Conservation (phyloP, 495 filamentous ascomycete species). For the Aspergillus leporis region DNA sequence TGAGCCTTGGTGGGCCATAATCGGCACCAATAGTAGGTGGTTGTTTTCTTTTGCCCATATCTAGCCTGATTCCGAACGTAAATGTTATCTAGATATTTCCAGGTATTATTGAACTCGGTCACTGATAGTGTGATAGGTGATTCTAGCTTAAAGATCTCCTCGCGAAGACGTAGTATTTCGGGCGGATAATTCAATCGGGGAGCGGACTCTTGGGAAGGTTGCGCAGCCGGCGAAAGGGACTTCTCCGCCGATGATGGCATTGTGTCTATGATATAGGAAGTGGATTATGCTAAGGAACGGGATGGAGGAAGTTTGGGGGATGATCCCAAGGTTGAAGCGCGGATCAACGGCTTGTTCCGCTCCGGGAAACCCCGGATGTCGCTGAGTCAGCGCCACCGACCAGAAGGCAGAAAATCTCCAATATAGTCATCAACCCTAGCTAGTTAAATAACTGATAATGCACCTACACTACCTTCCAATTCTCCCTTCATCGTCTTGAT, state of each 20-base stretch:
- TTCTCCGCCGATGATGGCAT: background rate
- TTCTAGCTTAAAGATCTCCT: background rate
- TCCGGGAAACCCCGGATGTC: background rate
- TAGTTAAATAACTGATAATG: too few species aligned
- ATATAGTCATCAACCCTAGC: slow-evolving; percentile 1
- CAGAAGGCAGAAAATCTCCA: background rate
- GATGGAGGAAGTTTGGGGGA: background rate
- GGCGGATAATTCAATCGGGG: background rate
- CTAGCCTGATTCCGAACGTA: background rate
- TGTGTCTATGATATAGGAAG: background rate
- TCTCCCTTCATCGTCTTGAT: too few species aligned
- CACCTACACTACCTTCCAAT: too few species aligned
- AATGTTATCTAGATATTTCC: background rate
- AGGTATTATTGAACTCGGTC: background rate
- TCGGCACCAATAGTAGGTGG: background rate
- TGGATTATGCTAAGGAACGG: background rate
- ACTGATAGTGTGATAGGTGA: background rate
- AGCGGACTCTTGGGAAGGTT: background rate
- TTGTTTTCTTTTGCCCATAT: background rate
- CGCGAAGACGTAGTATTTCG: background rate
- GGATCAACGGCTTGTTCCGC: background rate
- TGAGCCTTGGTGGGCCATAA: background rate
- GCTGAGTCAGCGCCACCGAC: background rate
- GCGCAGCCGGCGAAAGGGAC: background rate
- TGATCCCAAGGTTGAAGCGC: background rate